Conservation (phyloP, 2,329 filamentous ascomycete species). For the Neofusicoccum sp. region DNA sequence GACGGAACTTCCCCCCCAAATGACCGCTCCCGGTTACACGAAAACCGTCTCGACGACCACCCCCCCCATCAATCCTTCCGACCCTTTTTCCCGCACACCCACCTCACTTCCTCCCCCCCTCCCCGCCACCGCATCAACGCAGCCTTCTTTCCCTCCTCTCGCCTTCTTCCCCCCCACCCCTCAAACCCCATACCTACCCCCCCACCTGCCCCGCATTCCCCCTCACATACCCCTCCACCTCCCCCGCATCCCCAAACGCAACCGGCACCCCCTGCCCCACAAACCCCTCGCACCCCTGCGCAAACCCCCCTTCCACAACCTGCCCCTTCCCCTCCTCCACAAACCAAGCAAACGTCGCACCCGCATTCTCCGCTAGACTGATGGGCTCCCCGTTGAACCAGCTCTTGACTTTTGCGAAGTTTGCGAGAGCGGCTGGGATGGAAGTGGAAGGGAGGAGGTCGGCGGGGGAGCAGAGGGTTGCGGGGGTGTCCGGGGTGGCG, state of each 20-base stretch:
- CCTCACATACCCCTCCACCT: background rate
- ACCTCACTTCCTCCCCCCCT: background rate
- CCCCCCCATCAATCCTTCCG: background rate
- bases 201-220: constrained; percentile 8
- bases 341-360: background rate
- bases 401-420: background rate
- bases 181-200: background rate
- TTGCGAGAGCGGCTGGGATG: background rate
- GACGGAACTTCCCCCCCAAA: background rate
- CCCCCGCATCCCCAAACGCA: background rate
- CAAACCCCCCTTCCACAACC: background rate
- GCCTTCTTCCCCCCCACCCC: too few species aligned
- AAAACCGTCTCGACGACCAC: background rate
- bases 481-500: background rate
- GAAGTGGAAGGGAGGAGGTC: background rate
- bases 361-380: background rate
- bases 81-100: background rate
- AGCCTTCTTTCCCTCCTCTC: too few species aligned
- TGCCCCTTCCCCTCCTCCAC: background rate
- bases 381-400: background rate
- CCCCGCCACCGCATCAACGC: background rate
- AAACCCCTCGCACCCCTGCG: background rate
- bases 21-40: background rate
- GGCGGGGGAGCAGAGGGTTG: background rate
- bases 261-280: background rate